These are phyloP conservation scores for Daldinia loculata DNA, from an alignment of 495 filamentous ascomycete genomes.

Conservation along the genomic window DNA sequence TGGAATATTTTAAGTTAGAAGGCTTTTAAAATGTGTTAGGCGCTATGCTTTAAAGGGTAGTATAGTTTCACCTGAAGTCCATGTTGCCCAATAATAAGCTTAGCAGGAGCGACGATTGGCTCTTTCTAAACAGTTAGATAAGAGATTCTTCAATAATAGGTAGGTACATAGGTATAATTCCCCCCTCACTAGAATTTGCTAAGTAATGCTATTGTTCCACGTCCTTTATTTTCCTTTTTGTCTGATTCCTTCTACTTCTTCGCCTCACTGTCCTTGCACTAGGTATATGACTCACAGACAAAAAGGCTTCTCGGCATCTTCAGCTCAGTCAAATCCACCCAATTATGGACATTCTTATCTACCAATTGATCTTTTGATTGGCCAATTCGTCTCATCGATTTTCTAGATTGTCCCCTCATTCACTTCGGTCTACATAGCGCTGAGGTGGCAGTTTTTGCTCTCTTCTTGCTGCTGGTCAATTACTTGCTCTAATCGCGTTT, in stretches of 20 bases:
- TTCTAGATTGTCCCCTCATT: constrained; percentile 20
- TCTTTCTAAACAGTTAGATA: neutral
- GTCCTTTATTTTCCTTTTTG: constrained; percentile 3
- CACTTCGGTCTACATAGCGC: constrained; percentile 12
- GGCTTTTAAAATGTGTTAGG: neutral
- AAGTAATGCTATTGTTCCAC: neutral
- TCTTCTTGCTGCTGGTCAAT: constrained; percentile 18
- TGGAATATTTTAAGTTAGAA: constrained; percentile 11
- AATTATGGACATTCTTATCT: constrained; percentile 28
- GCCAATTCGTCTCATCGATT: constrained; percentile 36
- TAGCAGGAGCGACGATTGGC: neutral
- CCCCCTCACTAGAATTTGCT: neutral
- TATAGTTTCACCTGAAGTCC: neutral
- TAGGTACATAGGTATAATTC: no score
- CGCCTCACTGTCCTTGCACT: constrained; percentile 29
- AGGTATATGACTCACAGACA: constrained; percentile 35
- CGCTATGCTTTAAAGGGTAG: neutral
- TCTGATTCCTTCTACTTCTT: constrained; percentile 27
- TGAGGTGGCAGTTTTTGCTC: constrained; percentile 31
- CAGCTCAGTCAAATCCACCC: constrained; percentile 40
- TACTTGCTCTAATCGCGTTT: constrained; percentile 35
- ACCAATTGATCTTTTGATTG: constrained; percentile 39
- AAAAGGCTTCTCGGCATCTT: constrained; percentile 23
- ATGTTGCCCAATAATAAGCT: neutral
- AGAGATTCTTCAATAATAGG: neutral